Base-by-base conservation (phyloP, 345 rosid species). In the Dimocarpus longan region DNA sequence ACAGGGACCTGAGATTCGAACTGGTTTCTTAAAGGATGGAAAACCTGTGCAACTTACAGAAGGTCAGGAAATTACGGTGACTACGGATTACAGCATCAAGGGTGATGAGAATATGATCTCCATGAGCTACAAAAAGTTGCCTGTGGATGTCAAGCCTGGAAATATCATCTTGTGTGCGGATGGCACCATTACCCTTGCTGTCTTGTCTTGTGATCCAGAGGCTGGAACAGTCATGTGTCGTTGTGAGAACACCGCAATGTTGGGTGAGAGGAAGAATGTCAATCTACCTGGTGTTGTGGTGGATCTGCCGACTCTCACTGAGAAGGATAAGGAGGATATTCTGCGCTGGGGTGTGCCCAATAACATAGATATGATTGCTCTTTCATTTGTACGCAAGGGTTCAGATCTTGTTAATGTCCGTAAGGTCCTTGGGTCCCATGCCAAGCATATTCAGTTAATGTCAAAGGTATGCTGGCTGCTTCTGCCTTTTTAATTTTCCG, bases 261-360 rank as follows among this genome's bases (percentile, higher is more conserved):
- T 94, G n/a, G 97, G 98, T 24, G 98, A 94, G 84, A 86, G 98
- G 67, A 94, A 94, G 82, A 94, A 94, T 68, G 98, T 94, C 78
- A 92, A 94, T 85, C 95, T 94, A 63, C 98, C 98, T 2, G 98
- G 96, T 78, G 93, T 94, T 40, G 95, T 92, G 24, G 98, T 92
- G 66, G 98, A 94, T 84, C 94, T 94, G 70, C 98, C 98, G 5
- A 94, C 95, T 2, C 85, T 94, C 71, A 92, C 98, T 0, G 95
- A 94, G 44, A 94, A 94, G 83, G 98, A 94, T 80, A 87, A 90
- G 82, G 97, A 92, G 69, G 98, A 94, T 82, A 94, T 92, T 83
- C 82, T 94, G 28, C 79, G 52, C 21, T 94, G 98, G 97, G 98
- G 98, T 82, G 94, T 92, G 70, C 97, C 97, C 1, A 94, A 94